Conservation (phyloP, 768 basidiomycete species). For the Tricholoma hemisulphureum region DNA sequence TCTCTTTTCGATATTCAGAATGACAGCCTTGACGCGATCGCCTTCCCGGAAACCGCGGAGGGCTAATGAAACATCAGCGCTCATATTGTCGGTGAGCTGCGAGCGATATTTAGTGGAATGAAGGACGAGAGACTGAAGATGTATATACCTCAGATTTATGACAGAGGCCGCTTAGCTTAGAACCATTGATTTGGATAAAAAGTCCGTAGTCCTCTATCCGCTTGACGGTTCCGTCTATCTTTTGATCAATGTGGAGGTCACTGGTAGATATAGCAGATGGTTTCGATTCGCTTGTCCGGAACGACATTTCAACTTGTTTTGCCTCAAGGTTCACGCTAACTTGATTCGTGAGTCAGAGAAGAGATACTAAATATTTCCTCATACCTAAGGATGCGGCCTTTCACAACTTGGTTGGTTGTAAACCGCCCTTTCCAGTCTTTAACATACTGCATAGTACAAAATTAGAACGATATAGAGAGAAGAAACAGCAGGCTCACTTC, state of each 20-base stretch:
- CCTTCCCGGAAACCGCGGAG: constrained; percentile 83
- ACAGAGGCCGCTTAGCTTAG: constrained; percentile 85
- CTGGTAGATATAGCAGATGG: constrained; percentile 39
- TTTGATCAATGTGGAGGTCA: constrained; percentile 77
- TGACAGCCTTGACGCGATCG: constrained; percentile 77
- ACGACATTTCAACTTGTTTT: constrained; percentile 88
- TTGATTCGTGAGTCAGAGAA: constrained; percentile 1
- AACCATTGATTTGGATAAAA: constrained; percentile 87
- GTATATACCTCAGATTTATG: constrained; percentile 83
- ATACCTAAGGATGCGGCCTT: constrained; percentile 82
- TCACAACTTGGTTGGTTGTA: constrained; percentile 76
- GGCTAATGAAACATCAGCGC: constrained; percentile 75
- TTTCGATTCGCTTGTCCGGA: constrained; percentile 64
- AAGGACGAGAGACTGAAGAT: background rate
- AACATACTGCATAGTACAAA: constrained; percentile 61
- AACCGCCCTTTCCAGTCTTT: constrained; percentile 95
- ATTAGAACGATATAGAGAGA: background rate
- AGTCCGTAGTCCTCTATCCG: constrained; percentile 85
- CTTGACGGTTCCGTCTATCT: constrained; percentile 75
- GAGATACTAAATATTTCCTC: constrained; percentile 9
- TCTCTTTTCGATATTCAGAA: constrained; percentile 70
- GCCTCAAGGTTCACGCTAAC: constrained; percentile 66
- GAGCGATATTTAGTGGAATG: constrained; percentile 3
- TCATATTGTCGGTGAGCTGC: constrained; percentile 85
- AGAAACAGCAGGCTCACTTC: constrained; percentile 46